phyloP scores from a whole-genome alignment of 176 grass and related monocot genomes.

The Pontederia crassipes region DNA sequence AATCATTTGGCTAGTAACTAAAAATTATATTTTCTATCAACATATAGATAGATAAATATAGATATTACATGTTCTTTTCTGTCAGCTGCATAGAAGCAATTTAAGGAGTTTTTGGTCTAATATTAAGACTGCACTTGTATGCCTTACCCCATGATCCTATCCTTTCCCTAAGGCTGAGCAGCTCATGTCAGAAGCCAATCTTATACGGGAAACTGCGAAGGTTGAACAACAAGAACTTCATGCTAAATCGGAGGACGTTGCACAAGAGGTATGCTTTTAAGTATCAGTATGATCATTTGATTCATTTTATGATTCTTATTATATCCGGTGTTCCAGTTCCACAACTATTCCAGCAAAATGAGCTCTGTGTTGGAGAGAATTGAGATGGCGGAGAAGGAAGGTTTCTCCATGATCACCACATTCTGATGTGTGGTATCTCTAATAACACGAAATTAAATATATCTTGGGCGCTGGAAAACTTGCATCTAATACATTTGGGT shows the following conservation, averaged over 20 bases:
- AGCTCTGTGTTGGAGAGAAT: conserved; percentile 21
- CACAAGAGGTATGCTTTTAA: conserved; percentile 27
- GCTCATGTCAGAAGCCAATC: conserved; percentile 30
- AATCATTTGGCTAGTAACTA: too few relatives aligned
- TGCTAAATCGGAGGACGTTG: conserved; percentile 32
- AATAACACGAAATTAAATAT: too few relatives aligned
- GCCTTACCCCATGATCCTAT: neutral
- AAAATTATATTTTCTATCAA: too few relatives aligned
- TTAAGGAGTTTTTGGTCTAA: neutral
- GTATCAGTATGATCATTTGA: conserved; percentile 4
- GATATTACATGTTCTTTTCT: too few relatives aligned
- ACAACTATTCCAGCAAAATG: conserved; percentile 13
- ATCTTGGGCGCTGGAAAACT: too few relatives aligned
- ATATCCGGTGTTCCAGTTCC: conserved; percentile 26
- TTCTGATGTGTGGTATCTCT: too few relatives aligned
- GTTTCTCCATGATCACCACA: neutral
- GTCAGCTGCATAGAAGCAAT: neutral
- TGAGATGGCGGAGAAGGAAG: conserved; percentile 25
- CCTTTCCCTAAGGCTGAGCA: conserved; percentile 28
- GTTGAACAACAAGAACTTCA: conserved; percentile 30
- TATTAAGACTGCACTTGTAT: neutral
- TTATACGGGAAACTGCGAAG: conserved; percentile 3
- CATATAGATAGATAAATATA: too few relatives aligned
- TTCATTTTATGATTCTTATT: neutral
- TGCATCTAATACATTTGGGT: too few relatives aligned